Evolutionary conservation across 2,329 filamentous ascomycete species (phyloP).

Genomic region (Arachnopeziza araneosa): DNA sequence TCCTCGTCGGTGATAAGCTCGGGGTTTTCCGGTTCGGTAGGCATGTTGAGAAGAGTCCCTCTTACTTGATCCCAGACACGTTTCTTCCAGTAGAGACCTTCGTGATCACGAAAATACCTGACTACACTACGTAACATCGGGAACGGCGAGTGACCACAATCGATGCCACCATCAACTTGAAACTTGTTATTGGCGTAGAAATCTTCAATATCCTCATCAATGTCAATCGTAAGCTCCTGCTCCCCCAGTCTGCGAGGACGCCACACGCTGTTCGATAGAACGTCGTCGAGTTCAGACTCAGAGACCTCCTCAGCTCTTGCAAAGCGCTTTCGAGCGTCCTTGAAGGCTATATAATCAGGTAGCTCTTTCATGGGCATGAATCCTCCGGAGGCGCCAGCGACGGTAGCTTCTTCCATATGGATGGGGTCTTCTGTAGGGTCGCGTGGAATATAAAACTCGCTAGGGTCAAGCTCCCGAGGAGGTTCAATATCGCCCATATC

Average conservation of each 20-base stretch:
- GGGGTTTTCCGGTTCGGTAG: constrained; percentile 12
- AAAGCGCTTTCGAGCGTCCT: background rate
- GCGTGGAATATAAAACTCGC: background rate
- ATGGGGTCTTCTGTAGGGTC: background rate
- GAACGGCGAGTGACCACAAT: constrained; percentile 26
- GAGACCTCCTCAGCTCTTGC: background rate
- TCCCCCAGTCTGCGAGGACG: constrained; percentile 21
- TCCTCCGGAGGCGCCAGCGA: background rate
- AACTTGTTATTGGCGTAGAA: constrained; percentile 8
- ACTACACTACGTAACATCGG: constrained; percentile 11
- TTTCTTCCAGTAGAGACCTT: constrained; percentile 3
- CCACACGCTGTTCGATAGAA: constrained; percentile 26
- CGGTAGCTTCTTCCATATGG: background rate
- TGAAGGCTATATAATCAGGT: constrained; percentile 5
- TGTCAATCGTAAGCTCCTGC: constrained; percentile 14
- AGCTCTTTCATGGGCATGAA: constrained; percentile 17
- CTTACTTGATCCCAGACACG: constrained; percentile 24
- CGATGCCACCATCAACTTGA: constrained; percentile 24
- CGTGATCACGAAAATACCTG: background rate
- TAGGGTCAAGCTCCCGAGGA: background rate
- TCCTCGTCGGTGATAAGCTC: constrained; percentile 1
- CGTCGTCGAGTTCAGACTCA: constrained; percentile 11
- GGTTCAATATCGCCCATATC: background rate
- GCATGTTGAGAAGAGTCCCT: constrained; percentile 27
- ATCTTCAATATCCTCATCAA: constrained; percentile 17